Evolutionary conservation across 129 eudicot genomes (phyloP).

Genomic region (sunflower (Helianthus annuus)): HanXRQr2.0-SUNRISE NC_035443.2:72373649-72374148

Average conservation of each 20-base stretch:
- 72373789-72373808: slow-evolving; percentile 86
- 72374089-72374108: slow-evolving; percentile 74
- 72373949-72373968: not conserved
- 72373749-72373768: not conserved
- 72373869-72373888: not conserved
- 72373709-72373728: not conserved
- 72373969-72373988: slow-evolving; percentile 38
- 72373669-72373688: slow-evolving; percentile 71
- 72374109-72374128: slow-evolving; percentile 76
- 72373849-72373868: slow-evolving; percentile 46
- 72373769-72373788: slow-evolving; percentile 66
- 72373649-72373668: slow-evolving; percentile 61
- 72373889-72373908: not conserved
- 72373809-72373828: slow-evolving; percentile 48
- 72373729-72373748: not conserved
- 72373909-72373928: slow-evolving; percentile 8
- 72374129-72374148: slow-evolving; percentile 54
- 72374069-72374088: slow-evolving; percentile 78
- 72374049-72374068: slow-evolving; percentile 67
- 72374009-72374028: slow-evolving; percentile 57
- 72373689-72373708: not conserved
- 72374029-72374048: slow-evolving; percentile 73
- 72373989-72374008: slow-evolving; percentile 62
- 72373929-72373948: too few relatives aligned
- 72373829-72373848: slow-evolving; percentile 50